A percentile compares a stretch with the other conserved stretches of the same genome.
Conservation (phyloP, 1,284 basidiomycete species). For the Rhodotorula mucilaginosa region DNA sequence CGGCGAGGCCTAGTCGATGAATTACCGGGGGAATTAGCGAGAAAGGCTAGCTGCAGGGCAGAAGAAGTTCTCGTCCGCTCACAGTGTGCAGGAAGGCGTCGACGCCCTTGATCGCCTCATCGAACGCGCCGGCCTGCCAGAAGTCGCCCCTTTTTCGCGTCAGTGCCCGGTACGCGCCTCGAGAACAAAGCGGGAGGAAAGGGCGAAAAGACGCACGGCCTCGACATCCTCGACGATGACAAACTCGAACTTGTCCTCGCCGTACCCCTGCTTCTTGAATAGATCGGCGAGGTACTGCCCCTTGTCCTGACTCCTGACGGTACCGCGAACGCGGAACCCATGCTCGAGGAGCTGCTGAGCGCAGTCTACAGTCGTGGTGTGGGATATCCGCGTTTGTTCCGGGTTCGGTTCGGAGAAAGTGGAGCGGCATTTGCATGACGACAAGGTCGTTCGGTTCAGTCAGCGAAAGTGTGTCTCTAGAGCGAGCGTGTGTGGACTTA, state of each 20-base stretch:
- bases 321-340: slow-evolving; percentile 50
- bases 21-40: neutral
- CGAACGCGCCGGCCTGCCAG: slow-evolving; percentile 47
- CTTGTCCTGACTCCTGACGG: slow-evolving; percentile 51
- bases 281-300: slow-evolving; percentile 50
- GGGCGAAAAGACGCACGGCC: slow-evolving; percentile 26
- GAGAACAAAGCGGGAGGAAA: neutral
- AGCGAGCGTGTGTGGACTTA: neutral
- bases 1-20: slow-evolving; percentile 46
- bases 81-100: slow-evolving; percentile 46
- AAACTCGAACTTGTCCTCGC: slow-evolving; percentile 42
- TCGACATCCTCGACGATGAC: slow-evolving; percentile 50
- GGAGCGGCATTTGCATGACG: neutral
- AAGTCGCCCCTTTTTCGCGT: no score
- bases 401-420: neutral
- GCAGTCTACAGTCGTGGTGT: slow-evolving; percentile 42
- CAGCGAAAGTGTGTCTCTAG: neutral
- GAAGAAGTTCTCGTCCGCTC: neutral
- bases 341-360: slow-evolving; percentile 45
- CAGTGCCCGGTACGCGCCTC: neutral
- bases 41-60: neutral
- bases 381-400: slow-evolving; percentile 44
- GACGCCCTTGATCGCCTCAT: slow-evolving; percentile 51
- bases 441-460: neutral
- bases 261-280: slow-evolving; percentile 43